These are phyloP conservation scores for Lentinula detonsa DNA, from an alignment of 768 basidiomycete species.

Conservation along the genomic window DNA sequence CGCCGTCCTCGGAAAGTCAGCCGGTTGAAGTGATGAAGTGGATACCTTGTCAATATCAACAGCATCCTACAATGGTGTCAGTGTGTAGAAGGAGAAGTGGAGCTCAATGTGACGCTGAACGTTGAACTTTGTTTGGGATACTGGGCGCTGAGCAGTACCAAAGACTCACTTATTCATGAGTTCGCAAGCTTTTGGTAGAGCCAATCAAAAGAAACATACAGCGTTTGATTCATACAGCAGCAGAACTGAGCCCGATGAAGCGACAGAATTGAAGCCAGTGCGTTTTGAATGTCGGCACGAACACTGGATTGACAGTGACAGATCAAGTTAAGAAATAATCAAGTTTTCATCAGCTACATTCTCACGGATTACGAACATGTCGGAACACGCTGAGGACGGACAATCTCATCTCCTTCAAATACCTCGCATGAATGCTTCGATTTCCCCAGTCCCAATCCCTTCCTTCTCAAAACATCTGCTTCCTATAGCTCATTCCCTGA, in stretches of 20 bases:
- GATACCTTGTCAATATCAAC: not conserved
- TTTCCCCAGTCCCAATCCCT: constrained; percentile 2
- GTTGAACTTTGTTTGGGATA: not conserved
- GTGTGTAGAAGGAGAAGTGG: not conserved
- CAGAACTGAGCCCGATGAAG: not conserved
- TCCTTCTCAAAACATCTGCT: not conserved
- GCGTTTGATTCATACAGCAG: not conserved
- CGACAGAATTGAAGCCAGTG: not conserved
- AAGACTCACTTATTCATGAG: not conserved
- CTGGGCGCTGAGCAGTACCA: not conserved
- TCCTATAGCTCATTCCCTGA: not conserved
- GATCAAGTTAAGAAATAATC: not conserved
- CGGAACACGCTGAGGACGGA: constrained; percentile 1
- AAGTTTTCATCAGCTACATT: not conserved
- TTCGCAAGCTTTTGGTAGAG: not conserved
- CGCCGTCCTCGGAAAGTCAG: not conserved
- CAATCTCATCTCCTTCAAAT: constrained; percentile 5
- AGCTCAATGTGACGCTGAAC: not conserved
- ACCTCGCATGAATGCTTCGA: not conserved
- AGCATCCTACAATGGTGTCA: not conserved
- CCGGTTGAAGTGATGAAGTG: not conserved
- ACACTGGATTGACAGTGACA: constrained; percentile 1
- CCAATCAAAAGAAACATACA: not conserved
- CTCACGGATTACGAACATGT: constrained; percentile 2
- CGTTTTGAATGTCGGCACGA: not conserved